Evolutionary conservation across 257 asterid species (phyloP).

Genomic region (Haberlea rhodopensis): DNA sequence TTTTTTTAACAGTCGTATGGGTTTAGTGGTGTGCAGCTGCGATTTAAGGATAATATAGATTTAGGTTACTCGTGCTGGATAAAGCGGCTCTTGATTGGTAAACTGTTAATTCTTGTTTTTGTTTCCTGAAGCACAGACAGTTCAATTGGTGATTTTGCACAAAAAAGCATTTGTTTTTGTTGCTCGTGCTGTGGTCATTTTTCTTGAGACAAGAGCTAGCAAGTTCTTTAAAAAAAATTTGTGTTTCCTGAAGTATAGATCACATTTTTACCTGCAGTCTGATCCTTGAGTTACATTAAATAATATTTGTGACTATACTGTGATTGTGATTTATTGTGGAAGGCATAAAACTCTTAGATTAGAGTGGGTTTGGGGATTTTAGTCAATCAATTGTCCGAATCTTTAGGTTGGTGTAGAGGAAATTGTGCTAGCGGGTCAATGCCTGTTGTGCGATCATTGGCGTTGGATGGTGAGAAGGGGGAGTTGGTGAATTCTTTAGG

Average conservation of each 20-base stretch:
- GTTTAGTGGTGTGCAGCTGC: slow-evolving; percentile 9
- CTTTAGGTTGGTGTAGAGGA: slow-evolving; percentile 6
- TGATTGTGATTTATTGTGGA: slow-evolving; percentile 28
- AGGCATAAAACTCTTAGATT: slow-evolving; percentile 23
- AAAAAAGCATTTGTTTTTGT: slow-evolving; percentile 24
- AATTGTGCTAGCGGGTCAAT: slow-evolving; percentile 31
- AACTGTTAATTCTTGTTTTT: not conserved
- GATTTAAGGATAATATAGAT: slow-evolving; percentile 8
- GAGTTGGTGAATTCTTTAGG: slow-evolving; percentile 51
- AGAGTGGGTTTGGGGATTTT: slow-evolving; percentile 25
- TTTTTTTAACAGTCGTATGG: not conserved
- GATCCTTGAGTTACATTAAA: slow-evolving; percentile 1
- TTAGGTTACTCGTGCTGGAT: slow-evolving; percentile 13
- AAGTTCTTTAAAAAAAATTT: slow-evolving; percentile 6
- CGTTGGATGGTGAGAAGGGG: slow-evolving; percentile 53
- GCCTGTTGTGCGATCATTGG: slow-evolving; percentile 39
- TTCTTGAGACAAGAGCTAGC: slow-evolving; percentile 13
- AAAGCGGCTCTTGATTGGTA: not conserved
- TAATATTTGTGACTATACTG: not conserved
- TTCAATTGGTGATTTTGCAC: slow-evolving; percentile 15
- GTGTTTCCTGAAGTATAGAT: slow-evolving; percentile 13
- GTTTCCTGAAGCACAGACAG: slow-evolving; percentile 10
- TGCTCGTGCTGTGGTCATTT: slow-evolving; percentile 22
- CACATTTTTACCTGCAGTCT: not conserved
- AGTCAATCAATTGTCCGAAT: slow-evolving; percentile 24